Conservation (phyloP, 2,329 filamentous ascomycete genomes). For the Curvularia lunata region DNA sequence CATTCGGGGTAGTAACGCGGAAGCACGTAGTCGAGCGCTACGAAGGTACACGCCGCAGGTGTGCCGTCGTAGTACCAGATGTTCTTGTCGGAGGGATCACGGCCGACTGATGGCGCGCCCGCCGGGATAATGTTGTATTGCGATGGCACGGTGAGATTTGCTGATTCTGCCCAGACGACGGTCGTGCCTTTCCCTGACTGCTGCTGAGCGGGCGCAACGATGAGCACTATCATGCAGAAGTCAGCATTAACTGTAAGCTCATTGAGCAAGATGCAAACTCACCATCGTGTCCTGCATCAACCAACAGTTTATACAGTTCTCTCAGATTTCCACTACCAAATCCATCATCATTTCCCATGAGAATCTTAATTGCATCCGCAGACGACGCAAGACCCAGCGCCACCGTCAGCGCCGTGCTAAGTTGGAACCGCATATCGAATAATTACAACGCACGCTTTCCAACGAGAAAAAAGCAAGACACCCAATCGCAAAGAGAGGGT, state of each 20-base stretch:
- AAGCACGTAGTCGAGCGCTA: constrained; percentile 63
- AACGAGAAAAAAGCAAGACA: neutral
- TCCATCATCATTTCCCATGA: constrained; percentile 51
- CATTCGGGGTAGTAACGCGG: constrained; percentile 50
- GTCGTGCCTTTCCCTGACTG: constrained; percentile 57
- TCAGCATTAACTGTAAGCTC: neutral
- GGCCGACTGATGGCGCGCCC: constrained; percentile 58
- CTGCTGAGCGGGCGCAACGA: constrained; percentile 53
- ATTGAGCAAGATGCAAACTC: neutral
- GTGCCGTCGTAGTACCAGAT: constrained; percentile 69
- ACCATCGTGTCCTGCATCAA: constrained; percentile 39
- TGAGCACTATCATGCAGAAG: constrained; percentile 38
- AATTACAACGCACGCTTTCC: neutral
- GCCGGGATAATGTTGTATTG: constrained; percentile 57
- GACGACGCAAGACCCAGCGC: constrained; percentile 26
- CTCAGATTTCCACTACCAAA: constrained; percentile 48
- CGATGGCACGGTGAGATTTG: constrained; percentile 51
- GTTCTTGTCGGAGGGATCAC: constrained; percentile 59
- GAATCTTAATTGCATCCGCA: constrained; percentile 40
- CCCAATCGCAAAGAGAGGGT: neutral
- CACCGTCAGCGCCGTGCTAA: constrained; percentile 23
- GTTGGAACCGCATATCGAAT: constrained; percentile 22
- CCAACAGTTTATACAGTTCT: constrained; percentile 41
- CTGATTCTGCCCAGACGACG: constrained; percentile 52
- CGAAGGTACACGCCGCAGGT: constrained; percentile 62